phyloP scores from a whole-genome alignment of 2,329 filamentous ascomycete species.

The Cladosporium velox region DNA sequence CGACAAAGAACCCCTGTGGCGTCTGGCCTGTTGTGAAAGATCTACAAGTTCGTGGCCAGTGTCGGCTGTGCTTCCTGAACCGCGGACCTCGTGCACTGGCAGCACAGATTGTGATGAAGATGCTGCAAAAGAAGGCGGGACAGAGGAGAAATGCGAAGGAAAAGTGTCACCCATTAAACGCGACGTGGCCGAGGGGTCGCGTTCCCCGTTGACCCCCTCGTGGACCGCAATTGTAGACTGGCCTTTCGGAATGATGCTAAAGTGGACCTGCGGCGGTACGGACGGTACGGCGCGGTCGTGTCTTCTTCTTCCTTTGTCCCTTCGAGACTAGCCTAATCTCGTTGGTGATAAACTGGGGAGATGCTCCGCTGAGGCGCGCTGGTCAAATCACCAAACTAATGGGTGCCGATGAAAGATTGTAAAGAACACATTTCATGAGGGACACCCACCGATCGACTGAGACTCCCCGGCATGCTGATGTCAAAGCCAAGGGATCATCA shows the following conservation, averaged over 20 bases:
- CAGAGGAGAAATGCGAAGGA: constrained; percentile 9
- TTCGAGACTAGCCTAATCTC: background rate
- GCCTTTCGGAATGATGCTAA: constrained; percentile 15
- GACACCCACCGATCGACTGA: background rate
- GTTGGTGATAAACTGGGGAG: background rate
- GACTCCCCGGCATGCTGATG: background rate
- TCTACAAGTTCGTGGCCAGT: constrained; percentile 14
- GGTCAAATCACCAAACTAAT: too few relatives aligned
- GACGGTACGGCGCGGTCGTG: background rate
- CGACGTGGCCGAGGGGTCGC: constrained; percentile 10
- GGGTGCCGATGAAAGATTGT: background rate
- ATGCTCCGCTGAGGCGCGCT: background rate
- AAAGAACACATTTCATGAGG: background rate
- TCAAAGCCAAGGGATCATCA: too few relatives aligned
- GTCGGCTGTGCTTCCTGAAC: constrained; percentile 14
- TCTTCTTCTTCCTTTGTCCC: background rate
- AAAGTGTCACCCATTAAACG: constrained; percentile 17
- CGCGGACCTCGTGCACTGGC: constrained; percentile 27
- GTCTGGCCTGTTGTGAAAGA: constrained; percentile 9
- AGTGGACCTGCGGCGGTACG: constrained; percentile 1
- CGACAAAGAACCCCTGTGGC: constrained; percentile 8
- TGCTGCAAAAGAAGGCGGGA: constrained; percentile 16
- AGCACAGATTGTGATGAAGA: constrained; percentile 24
- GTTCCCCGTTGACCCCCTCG: background rate
- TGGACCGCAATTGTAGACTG: constrained; percentile 10